Evolutionary conservation across 176 grass and related monocot species (phyloP).

Genomic region (Oryza officinalis): DNA sequence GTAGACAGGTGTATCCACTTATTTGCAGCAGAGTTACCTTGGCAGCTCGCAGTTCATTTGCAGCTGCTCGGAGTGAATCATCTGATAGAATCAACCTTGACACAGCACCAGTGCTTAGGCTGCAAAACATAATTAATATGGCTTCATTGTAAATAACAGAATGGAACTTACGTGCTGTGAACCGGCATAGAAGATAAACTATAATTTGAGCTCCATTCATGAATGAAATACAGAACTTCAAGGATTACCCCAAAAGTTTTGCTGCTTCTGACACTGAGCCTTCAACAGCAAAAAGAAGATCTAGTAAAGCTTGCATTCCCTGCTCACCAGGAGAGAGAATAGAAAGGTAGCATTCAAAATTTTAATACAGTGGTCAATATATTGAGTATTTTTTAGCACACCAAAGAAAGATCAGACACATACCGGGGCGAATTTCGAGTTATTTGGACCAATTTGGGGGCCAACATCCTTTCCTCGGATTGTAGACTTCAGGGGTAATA

Average conservation of each 20-base stretch:
- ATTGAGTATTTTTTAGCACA: background rate
- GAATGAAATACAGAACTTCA: background rate
- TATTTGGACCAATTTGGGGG: constrained; percentile 83
- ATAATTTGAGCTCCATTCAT: background rate
- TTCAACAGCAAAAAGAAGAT: constrained; percentile 84
- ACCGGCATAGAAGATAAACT: background rate
- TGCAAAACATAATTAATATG: constrained; percentile 27
- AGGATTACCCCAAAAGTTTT: constrained; percentile 82
- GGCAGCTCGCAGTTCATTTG: constrained; percentile 80
- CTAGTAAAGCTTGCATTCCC: constrained; percentile 98
- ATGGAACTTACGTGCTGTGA: background rate
- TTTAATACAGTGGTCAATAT: background rate
- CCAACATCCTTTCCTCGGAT: constrained; percentile 78
- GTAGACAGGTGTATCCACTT: background rate
- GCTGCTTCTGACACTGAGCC: constrained; percentile 85
- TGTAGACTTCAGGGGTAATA: constrained; percentile 84
- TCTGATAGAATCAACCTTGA: constrained; percentile 97
- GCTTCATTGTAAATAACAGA: constrained; percentile 26
- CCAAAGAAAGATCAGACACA: constrained; percentile 22
- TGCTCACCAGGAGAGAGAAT: constrained; percentile 31
- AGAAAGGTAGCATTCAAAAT: background rate
- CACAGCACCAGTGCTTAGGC: constrained; percentile 88
- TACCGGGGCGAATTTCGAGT: constrained; percentile 80
- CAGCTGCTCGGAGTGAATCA: constrained; percentile 81
- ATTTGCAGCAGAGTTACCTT: constrained; percentile 59